These are phyloP conservation scores for Penicillium nordicum DNA, from an alignment of 2,329 filamentous ascomycete species.

Conservation along the genomic window DNA sequence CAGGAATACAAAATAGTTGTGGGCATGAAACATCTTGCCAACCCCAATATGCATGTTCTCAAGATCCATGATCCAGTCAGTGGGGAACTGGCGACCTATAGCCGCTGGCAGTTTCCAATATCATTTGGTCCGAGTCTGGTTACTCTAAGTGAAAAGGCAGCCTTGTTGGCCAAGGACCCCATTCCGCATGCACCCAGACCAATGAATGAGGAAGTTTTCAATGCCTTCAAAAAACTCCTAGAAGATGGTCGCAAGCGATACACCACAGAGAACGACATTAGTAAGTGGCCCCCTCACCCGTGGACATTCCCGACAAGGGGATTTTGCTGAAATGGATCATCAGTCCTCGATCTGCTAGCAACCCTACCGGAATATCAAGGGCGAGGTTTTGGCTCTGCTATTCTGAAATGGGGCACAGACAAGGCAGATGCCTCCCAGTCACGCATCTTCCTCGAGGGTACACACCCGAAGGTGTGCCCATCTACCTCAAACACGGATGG, in stretches of 20 bases:
- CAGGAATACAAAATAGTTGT: constrained; percentile 37
- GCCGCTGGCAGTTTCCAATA: constrained; percentile 47
- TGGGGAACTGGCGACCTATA: constrained; percentile 44
- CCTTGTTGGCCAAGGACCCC: constrained; percentile 34
- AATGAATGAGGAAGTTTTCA: constrained; percentile 45
- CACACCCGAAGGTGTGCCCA: constrained; percentile 47
- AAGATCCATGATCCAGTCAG: constrained; percentile 39
- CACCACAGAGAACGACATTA: constrained; percentile 22
- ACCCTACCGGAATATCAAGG: constrained; percentile 46
- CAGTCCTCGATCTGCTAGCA: constrained; percentile 47
- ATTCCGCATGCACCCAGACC: constrained; percentile 39
- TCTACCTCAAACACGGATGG: constrained; percentile 53
- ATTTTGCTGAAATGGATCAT: constrained; percentile 5
- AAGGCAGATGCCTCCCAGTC: constrained; percentile 45
- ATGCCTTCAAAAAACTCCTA: constrained; percentile 18
- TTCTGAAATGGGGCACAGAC: constrained; percentile 50
- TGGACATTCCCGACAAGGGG: neutral
- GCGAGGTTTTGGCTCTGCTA: constrained; percentile 43
- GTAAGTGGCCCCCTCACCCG: constrained; percentile 14
- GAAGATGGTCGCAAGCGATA: constrained; percentile 18
- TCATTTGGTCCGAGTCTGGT: constrained; percentile 24
- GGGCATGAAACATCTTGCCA: constrained; percentile 41
- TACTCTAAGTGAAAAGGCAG: constrained; percentile 41
- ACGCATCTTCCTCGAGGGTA: constrained; percentile 52
- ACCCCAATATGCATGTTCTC: constrained; percentile 41